These are phyloP conservation scores for Penicillium crustosum DNA, from an alignment of 2,329 filamentous ascomycete genomes.

Conservation along the genomic window DNA sequence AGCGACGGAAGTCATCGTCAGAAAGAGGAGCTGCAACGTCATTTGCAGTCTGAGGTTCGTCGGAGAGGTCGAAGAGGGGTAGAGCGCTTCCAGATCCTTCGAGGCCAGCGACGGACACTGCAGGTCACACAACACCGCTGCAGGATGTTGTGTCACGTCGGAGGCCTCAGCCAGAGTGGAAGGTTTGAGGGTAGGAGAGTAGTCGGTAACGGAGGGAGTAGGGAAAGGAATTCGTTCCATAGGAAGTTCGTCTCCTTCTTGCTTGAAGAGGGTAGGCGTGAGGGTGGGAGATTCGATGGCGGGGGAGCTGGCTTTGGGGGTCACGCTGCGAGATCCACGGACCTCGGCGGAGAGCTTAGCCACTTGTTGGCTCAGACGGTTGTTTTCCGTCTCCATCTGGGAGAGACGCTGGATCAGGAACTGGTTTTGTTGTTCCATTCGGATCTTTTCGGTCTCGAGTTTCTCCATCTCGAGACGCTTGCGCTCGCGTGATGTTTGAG, in stretches of 20 bases:
- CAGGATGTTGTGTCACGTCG: slow-evolving; percentile 99
- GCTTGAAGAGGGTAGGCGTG: slow-evolving; percentile 45
- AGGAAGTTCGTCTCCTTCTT: slow-evolving; percentile 44
- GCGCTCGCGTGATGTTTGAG: slow-evolving; percentile 92
- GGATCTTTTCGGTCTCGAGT: slow-evolving; percentile 64
- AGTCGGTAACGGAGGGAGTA: slow-evolving; percentile 40
- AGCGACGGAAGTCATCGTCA: slow-evolving; percentile 64
- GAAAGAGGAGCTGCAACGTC: slow-evolving; percentile 65
- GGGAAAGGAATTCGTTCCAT: slow-evolving; percentile 44
- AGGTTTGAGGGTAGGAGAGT: slow-evolving; percentile 42
- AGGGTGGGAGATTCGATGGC: slow-evolving; percentile 41
- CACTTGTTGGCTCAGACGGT: slow-evolving; percentile 51
- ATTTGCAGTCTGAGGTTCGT: slow-evolving; percentile 55
- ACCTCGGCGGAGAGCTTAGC: slow-evolving; percentile 51
- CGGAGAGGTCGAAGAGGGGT: slow-evolving; percentile 42
- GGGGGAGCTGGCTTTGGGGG: slow-evolving; percentile 40
- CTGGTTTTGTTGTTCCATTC: slow-evolving; percentile 69
- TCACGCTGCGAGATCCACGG: slow-evolving; percentile 40
- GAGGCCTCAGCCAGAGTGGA: slow-evolving; percentile 58
- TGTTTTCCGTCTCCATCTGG: slow-evolving; percentile 59
- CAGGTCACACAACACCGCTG: slow-evolving; percentile 99
- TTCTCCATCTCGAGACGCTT: slow-evolving; percentile 88
- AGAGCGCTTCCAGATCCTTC: slow-evolving; percentile 51
- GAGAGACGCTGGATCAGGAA: slow-evolving; percentile 65
- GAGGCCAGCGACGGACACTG: slow-evolving; percentile 88